These are phyloP conservation scores for Crassisporium funariophilum DNA, from an alignment of 768 basidiomycete genomes.

Conservation along the genomic window DNA sequence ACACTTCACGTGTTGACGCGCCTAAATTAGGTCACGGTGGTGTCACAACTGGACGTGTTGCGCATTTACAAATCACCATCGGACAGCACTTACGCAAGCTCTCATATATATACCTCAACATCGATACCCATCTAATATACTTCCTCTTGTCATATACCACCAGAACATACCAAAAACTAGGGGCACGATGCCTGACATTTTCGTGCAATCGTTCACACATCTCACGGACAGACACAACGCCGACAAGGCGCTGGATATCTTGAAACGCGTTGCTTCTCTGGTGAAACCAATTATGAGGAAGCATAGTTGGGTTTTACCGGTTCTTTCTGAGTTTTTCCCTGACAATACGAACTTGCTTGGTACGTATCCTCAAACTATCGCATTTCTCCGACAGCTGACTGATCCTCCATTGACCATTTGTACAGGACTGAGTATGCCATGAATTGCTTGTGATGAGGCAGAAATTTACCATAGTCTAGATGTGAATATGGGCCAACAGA, in stretches of 20 bases:
- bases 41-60: conserved; percentile 3
- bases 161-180: neutral
- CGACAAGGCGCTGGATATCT: conserved; percentile 65
- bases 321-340: conserved; percentile 89
- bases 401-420: neutral
- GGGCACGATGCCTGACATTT: conserved; percentile 51
- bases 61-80: conserved; percentile 11
- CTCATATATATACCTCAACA: conserved; percentile 16
- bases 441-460: neutral
- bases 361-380: conserved; percentile 34
- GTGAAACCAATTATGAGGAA: conserved; percentile 96
- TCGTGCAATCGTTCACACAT: conserved; percentile 70
- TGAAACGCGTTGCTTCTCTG: conserved; percentile 71
- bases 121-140: too few species aligned
- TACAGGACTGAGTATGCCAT: conserved; percentile 38
- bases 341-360: conserved; percentile 72
- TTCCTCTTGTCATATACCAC: neutral
- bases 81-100: conserved; percentile 26
- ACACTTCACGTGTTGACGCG: conserved; percentile 13
- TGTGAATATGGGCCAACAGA: conserved; percentile 78
- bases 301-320: conserved; percentile 75
- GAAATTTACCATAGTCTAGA: conserved; percentile 44
- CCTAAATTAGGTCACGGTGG: conserved; percentile 18
- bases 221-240: conserved; percentile 68
- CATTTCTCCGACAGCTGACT: conserved; percentile 4